Evolutionary conservation across 163 green algal species (phyloP).

Genomic region (Scenedesmus sp.): DNA sequence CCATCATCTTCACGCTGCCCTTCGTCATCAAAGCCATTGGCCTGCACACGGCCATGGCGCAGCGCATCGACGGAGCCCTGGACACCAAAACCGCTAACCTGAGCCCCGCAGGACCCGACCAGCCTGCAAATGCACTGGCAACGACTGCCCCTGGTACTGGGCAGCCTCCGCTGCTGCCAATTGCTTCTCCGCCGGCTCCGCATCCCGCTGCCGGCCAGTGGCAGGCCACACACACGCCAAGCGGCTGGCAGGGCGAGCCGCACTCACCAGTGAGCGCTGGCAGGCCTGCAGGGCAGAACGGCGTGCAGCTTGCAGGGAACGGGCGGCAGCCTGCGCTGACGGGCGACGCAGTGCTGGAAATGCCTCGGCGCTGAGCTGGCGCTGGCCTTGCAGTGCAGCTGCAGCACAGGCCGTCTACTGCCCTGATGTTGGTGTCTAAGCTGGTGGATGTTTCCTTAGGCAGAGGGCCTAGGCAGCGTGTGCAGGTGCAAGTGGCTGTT

Average conservation of each 20-base stretch:
- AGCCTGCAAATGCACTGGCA: neutral
- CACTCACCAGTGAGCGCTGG: neutral
- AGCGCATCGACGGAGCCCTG: neutral
- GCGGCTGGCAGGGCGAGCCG: neutral
- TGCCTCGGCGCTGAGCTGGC: neutral
- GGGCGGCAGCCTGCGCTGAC: neutral
- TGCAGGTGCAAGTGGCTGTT: too few species aligned
- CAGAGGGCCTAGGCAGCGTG: too few species aligned
- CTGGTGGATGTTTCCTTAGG: too few species aligned
- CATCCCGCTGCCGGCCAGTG: neutral
- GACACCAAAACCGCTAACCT: neutral
- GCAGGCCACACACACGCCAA: neutral
- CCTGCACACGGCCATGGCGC: neutral
- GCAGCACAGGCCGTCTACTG: too few species aligned
- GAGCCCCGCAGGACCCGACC: neutral
- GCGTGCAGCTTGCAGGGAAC: too few species aligned
- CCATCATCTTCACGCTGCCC: slow-evolving; percentile 47
- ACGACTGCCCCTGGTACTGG: neutral
- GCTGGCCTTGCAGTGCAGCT: too few species aligned
- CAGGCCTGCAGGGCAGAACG: too few species aligned
- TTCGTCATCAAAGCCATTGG: slow-evolving; percentile 47
- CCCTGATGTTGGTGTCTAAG: too few species aligned
- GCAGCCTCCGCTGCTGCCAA: neutral
- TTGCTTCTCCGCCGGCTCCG: neutral
- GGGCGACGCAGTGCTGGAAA: neutral